A percentile compares a stretch with the other conserved stretches of the same genome.
These are phyloP conservation scores for Neurospora cerealis DNA, from an alignment of 495 filamentous ascomycete genomes.

Conservation along the genomic window DNA sequence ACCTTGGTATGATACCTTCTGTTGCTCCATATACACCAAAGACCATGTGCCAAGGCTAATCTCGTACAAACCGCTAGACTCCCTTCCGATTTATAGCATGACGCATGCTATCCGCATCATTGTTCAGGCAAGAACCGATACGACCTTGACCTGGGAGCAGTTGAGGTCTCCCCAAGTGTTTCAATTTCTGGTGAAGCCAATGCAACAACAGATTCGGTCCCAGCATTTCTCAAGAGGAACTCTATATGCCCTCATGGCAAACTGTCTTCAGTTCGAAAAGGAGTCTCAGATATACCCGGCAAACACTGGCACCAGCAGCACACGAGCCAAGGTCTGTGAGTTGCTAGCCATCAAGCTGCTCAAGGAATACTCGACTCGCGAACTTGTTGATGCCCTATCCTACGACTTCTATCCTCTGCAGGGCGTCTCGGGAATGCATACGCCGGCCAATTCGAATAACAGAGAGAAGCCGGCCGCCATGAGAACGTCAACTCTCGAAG, in stretches of 20 bases:
- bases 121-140: slow-evolving; percentile 75
- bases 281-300: slow-evolving; percentile 72
- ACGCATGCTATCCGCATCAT: slow-evolving; percentile 80
- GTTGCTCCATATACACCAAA: background rate
- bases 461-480: slow-evolving; percentile 42
- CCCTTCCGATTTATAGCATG: slow-evolving; percentile 77
- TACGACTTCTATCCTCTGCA: slow-evolving; percentile 93
- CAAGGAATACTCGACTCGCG: slow-evolving; percentile 77
- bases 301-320: slow-evolving; percentile 70
- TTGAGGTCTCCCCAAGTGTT: slow-evolving; percentile 88
- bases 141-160: slow-evolving; percentile 91
- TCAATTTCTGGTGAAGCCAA: slow-evolving; percentile 87
- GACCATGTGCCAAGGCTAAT: background rate
- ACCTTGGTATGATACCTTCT: slow-evolving; percentile 51
- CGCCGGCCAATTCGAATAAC: slow-evolving; percentile 27
- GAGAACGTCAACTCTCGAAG: slow-evolving; percentile 78
- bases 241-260: slow-evolving; percentile 82
- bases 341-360: slow-evolving; percentile 84
- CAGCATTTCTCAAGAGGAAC: slow-evolving; percentile 78
- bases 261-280: slow-evolving; percentile 86
- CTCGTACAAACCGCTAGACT: slow-evolving; percentile 15
- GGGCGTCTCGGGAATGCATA: slow-evolving; percentile 44
- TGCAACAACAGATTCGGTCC: slow-evolving; percentile 69
- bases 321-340: slow-evolving; percentile 79
- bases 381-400: slow-evolving; percentile 82